These are phyloP conservation scores for Citrullus colocynthis DNA, from an alignment of 306 rosid species.

Conservation along the genomic window DNA sequence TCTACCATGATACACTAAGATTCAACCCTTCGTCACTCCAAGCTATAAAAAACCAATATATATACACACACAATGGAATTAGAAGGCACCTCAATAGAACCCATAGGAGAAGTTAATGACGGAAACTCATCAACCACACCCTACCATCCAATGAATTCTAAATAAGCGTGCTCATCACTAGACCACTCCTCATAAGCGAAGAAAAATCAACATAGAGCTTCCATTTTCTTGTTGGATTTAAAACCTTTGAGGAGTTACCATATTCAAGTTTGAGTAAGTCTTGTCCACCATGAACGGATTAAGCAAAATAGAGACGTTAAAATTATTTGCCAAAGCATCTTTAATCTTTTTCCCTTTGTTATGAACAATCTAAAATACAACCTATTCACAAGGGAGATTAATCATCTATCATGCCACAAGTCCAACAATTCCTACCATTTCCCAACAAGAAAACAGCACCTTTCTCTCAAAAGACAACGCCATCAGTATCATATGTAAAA, in stretches of 20 bases:
- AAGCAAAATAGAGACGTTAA: background rate
- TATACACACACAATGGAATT: no score
- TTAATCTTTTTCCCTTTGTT: no score
- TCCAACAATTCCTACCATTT: background rate
- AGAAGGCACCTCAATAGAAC: no score
- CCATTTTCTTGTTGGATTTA: background rate
- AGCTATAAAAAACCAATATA: no score
- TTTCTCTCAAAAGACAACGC: background rate
- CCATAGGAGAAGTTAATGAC: no score
- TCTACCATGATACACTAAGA: no score
- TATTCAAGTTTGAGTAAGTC: background rate
- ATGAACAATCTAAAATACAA: no score
- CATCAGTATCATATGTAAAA: background rate
- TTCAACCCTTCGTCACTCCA: no score
- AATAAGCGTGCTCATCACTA: background rate
- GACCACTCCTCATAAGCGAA: background rate
- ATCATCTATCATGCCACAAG: background rate
- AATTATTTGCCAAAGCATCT: background rate
- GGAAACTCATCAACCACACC: background rate
- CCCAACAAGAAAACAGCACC: background rate
- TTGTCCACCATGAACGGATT: background rate
- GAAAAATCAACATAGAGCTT: background rate
- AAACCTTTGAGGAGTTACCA: background rate
- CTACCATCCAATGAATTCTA: background rate
- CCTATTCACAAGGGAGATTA: background rate